Evolutionary conservation across 768 basidiomycete genomes (phyloP).

Genomic region (Suillus bovinus): DNA sequence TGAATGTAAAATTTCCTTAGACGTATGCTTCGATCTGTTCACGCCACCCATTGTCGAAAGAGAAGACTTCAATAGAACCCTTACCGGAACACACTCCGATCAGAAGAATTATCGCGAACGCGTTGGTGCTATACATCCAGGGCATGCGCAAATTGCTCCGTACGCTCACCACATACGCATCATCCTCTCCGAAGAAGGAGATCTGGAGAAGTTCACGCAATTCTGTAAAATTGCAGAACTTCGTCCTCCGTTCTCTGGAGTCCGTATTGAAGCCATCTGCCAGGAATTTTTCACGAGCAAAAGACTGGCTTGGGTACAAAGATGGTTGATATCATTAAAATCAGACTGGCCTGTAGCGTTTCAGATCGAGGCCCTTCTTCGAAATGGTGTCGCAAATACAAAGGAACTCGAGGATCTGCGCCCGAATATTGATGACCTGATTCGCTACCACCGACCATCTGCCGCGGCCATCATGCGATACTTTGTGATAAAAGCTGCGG

Average conservation of each 20-base stretch:
- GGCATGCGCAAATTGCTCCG: slow-evolving; percentile 60
- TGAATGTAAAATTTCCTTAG: slow-evolving; percentile 35
- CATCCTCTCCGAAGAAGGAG: slow-evolving; percentile 46
- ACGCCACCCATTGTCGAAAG: slow-evolving; percentile 66
- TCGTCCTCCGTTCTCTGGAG: slow-evolving; percentile 34
- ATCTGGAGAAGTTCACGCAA: slow-evolving; percentile 48
- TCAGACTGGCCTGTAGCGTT: slow-evolving; percentile 65
- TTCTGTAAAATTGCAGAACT: slow-evolving; percentile 55
- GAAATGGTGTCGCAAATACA: slow-evolving; percentile 62
- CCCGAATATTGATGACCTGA: slow-evolving; percentile 44
- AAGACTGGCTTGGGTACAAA: slow-evolving; percentile 46
- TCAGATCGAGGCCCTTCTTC: slow-evolving; percentile 72
- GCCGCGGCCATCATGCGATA: slow-evolving; percentile 53
- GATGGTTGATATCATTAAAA: slow-evolving; percentile 45
- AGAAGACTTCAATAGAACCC: slow-evolving; percentile 57
- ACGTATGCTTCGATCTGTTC: slow-evolving; percentile 65
- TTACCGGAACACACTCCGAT: slow-evolving; percentile 37
- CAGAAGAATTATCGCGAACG: slow-evolving; percentile 54
- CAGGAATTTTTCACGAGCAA: slow-evolving; percentile 52
- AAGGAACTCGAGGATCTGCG: slow-evolving; percentile 51
- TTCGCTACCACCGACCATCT: slow-evolving; percentile 32
- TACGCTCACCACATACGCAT: slow-evolving; percentile 74
- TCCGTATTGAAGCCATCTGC: slow-evolving; percentile 49
- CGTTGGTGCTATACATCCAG: slow-evolving; percentile 55
- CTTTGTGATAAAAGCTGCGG: slow-evolving; percentile 51